These are phyloP conservation scores for Chlorencoelia australis DNA, from an alignment of 2,329 filamentous ascomycete species.

Conservation along the genomic window DNA sequence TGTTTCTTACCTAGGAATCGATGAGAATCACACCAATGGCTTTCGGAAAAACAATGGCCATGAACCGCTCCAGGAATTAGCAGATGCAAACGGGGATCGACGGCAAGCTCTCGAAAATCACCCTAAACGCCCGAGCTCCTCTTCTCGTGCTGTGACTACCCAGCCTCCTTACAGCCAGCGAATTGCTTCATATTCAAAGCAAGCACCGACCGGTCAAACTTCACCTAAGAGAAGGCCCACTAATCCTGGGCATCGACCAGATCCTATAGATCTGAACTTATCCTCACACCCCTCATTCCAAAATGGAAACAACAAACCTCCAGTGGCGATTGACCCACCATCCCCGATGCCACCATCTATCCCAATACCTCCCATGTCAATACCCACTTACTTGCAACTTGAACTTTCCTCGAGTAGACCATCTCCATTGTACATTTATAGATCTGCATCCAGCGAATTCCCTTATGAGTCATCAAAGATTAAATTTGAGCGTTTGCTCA, in stretches of 20 bases:
- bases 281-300: background rate
- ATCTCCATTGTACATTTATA: conserved; percentile 56
- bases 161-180: conserved; percentile 14
- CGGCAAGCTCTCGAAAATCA: conserved; percentile 10
- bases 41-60: conserved; percentile 9
- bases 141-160: conserved; percentile 21
- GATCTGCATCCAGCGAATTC: conserved; percentile 43
- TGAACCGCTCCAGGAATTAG: conserved; percentile 8
- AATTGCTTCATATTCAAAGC: conserved; percentile 16
- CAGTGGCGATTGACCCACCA: conserved; percentile 11
- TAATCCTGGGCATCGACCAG: conserved; percentile 14
- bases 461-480: conserved; percentile 89
- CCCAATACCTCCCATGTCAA: conserved; percentile 55
- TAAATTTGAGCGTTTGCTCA: conserved; percentile 84
- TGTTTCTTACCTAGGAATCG: conserved; percentile 6
- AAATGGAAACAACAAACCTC: conserved; percentile 1
- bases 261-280: conserved; percentile 21
- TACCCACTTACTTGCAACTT: conserved; percentile 54
- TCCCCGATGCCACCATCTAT: conserved; percentile 40
- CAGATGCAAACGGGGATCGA: conserved; percentile 11
- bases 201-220: conserved; percentile 10
- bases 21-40: conserved; percentile 6
- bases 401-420: conserved; percentile 52
- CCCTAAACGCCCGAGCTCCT: conserved; percentile 19
- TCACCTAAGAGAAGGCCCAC: conserved; percentile 22